Evolutionary conservation across 2,329 filamentous ascomycete genomes (phyloP).

Genomic region (Calonectria montana): DNA sequence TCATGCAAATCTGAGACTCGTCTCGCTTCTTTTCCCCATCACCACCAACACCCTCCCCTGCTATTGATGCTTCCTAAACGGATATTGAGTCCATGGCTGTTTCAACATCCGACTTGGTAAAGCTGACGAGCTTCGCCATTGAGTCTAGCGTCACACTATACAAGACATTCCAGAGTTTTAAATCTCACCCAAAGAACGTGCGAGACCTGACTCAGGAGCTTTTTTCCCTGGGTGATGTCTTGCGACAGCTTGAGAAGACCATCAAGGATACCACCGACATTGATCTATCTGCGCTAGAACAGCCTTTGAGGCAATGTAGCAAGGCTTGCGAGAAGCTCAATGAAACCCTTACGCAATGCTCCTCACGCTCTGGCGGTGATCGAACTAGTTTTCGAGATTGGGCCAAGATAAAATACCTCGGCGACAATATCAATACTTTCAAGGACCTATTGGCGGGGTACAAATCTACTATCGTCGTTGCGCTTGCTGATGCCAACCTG

Average conservation of each 20-base stretch:
- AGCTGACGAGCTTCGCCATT: constrained; percentile 51
- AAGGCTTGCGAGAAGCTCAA: constrained; percentile 56
- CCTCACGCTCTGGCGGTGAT: constrained; percentile 45
- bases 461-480: constrained; percentile 44
- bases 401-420: constrained; percentile 57
- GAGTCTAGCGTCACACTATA: constrained; percentile 51
- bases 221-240: constrained; percentile 49
- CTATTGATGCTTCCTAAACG: too few species aligned
- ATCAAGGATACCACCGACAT: constrained; percentile 16
- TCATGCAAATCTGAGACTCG: too few species aligned
- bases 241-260: constrained; percentile 47
- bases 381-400: constrained; percentile 57
- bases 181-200: constrained; percentile 42
- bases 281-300: constrained; percentile 31
- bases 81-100: neutral
- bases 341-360: constrained; percentile 49
- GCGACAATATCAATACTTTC: constrained; percentile 56
- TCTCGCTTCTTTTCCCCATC: neutral
- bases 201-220: constrained; percentile 55
- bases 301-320: constrained; percentile 54
- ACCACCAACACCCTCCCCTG: neutral
- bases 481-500: constrained; percentile 36
- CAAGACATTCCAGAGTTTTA: constrained; percentile 51
- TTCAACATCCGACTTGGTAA: neutral
- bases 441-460: constrained; percentile 53